These are phyloP conservation scores for Phylloporus sp. DNA, from an alignment of 768 basidiomycete genomes.

Conservation along the genomic window DNA sequence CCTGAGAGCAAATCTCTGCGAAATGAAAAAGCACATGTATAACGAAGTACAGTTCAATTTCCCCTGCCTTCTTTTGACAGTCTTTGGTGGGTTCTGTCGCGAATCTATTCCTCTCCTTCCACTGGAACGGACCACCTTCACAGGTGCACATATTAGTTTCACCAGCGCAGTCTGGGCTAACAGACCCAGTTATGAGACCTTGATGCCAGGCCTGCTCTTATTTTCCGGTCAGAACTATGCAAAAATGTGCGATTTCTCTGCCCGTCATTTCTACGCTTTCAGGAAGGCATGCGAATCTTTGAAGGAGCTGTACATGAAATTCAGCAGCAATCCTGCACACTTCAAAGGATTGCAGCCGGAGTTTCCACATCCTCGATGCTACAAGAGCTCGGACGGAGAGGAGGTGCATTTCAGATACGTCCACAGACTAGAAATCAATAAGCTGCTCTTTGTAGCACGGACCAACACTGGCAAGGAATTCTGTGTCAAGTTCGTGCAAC, in stretches of 20 bases:
- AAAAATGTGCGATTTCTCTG: not conserved
- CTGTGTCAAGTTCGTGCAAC: not conserved
- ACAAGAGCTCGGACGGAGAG: not conserved
- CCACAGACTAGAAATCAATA: too few relatives aligned
- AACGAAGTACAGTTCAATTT: not conserved
- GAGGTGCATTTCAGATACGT: not conserved
- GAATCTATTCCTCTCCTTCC: not conserved
- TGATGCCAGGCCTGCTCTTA: constrained; percentile 23
- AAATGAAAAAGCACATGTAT: not conserved
- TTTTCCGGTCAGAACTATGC: constrained; percentile 21
- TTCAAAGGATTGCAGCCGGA: not conserved
- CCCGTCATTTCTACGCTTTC: not conserved
- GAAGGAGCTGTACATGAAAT: not conserved
- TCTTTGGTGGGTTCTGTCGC: constrained; percentile 19
- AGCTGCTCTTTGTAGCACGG: not conserved
- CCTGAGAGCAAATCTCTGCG: constrained; percentile 11
- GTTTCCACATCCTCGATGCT: not conserved
- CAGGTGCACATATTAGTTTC: constrained; percentile 25
- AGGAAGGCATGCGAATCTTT: not conserved
- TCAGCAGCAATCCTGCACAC: not conserved
- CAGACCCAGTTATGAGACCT: constrained; percentile 22
- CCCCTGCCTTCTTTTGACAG: constrained; percentile 20
- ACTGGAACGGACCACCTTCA: not conserved
- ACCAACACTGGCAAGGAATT: not conserved
- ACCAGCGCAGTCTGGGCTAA: constrained; percentile 21